phyloP scores from a whole-genome alignment of 352 stramenopile species.

The Phytophthora macrochlamydospora region DNA sequence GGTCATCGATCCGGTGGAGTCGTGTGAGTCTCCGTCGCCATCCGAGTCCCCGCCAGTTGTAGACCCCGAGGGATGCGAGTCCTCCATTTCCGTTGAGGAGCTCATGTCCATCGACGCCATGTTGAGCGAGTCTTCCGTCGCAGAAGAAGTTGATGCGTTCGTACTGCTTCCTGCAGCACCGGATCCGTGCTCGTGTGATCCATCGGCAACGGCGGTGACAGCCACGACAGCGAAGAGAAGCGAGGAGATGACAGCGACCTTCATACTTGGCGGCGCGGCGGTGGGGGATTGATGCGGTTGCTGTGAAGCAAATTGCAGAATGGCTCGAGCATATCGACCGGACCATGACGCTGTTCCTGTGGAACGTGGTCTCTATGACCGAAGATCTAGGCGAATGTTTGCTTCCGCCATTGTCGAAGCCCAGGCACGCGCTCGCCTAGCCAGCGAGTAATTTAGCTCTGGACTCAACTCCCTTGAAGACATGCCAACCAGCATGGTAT shows the following conservation, averaged over 20 bases:
- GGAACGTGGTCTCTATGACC: too few species aligned
- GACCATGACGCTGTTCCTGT: too few species aligned
- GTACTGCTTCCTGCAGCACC: not conserved
- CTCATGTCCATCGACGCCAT: not conserved
- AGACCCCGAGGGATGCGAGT: not conserved
- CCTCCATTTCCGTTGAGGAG: not conserved
- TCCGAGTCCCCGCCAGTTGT: not conserved
- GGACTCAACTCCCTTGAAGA: too few species aligned
- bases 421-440: too few species aligned
- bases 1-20: not conserved
- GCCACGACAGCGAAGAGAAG: not conserved
- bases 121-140: not conserved
- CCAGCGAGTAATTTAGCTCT: too few species aligned
- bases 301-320: too few species aligned
- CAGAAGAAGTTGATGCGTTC: not conserved
- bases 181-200: not conserved
- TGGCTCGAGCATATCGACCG: too few species aligned
- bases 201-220: not conserved
- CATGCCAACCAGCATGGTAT: too few species aligned
- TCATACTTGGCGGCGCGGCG: too few species aligned
- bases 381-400: too few species aligned
- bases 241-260: not conserved
- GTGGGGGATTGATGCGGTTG: too few species aligned
- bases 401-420: too few species aligned
- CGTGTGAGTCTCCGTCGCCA: not conserved